phyloP scores from a whole-genome alignment of 805 yeast species.

The Jamesozyma piceae region DNA sequence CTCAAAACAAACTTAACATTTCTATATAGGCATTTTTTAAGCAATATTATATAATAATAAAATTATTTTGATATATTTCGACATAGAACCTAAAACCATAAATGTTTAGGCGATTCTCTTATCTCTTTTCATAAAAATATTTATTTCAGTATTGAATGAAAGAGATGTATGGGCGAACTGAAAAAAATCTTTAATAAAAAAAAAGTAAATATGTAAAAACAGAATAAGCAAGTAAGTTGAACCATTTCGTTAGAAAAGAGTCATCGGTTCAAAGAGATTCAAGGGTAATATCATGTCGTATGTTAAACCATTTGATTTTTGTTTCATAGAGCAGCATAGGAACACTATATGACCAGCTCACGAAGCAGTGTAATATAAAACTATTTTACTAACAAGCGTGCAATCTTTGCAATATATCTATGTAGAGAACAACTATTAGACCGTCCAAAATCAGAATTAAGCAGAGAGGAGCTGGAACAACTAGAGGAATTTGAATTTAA shows the following conservation, averaged over 20 bases:
- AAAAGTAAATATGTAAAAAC: neutral
- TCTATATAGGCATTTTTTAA: too few species aligned
- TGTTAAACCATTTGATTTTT: neutral
- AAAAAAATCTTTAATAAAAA: neutral
- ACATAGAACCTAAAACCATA: too few species aligned
- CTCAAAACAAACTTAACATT: too few species aligned
- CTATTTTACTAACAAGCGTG: neutral
- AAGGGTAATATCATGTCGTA: slow-evolving; percentile 1
- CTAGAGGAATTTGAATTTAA: slow-evolving; percentile 83
- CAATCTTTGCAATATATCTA: neutral
- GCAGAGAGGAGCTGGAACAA: slow-evolving; percentile 67
- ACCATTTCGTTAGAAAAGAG: too few species aligned
- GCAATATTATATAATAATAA: too few species aligned
- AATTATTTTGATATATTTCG: too few species aligned
- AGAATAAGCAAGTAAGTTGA: too few species aligned
- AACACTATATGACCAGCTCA: neutral
- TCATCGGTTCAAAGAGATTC: too few species aligned
- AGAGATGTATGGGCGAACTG: neutral
- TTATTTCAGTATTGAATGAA: too few species aligned
- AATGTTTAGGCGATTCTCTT: too few species aligned
- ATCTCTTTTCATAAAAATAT: too few species aligned
- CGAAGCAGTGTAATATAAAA: neutral
- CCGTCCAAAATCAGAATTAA: slow-evolving; percentile 69
- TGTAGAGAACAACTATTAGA: slow-evolving; percentile 56
- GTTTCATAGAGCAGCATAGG: neutral